phyloP scores from a whole-genome alignment of 805 yeast species.

The Candida germanica region DNA sequence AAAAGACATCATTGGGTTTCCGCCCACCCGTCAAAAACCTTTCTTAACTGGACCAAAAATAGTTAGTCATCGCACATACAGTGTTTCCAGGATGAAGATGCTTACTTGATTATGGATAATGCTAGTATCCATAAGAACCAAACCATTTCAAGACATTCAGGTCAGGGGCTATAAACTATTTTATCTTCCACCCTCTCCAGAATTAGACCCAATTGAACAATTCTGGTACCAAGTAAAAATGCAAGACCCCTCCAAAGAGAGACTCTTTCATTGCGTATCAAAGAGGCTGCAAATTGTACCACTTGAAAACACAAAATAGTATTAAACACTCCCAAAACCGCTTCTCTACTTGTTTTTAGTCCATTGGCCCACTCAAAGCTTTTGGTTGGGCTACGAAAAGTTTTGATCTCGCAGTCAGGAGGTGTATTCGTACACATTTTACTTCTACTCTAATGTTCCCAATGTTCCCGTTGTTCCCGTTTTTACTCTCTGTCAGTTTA shows the following conservation, averaged over 20 bases:
- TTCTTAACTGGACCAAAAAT: not conserved
- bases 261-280: conserved; percentile 4
- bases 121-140: conserved; percentile 14
- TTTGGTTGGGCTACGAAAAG: too few species aligned
- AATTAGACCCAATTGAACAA: conserved; percentile 6
- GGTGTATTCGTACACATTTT: too few species aligned
- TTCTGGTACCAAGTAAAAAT: conserved; percentile 5
- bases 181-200: too few species aligned
- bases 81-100: too few species aligned
- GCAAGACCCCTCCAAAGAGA: conserved; percentile 1
- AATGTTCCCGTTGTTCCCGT: too few species aligned
- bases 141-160: too few species aligned
- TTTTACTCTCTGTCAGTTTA: too few species aligned
- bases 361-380: too few species aligned
- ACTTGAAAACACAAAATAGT: conserved; percentile 7
- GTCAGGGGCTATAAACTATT: too few species aligned
- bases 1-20: too few species aligned
- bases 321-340: conserved; percentile 5
- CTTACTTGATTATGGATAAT: conserved; percentile 15
- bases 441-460: too few species aligned
- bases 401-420: too few species aligned
- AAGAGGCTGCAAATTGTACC: conserved; percentile 9
- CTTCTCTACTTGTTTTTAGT: conserved; percentile 6
- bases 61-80: not conserved
- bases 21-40: not conserved